Evolutionary conservation across 306 rosid species (phyloP).

Genomic region (Rosa chinensis): DNA sequence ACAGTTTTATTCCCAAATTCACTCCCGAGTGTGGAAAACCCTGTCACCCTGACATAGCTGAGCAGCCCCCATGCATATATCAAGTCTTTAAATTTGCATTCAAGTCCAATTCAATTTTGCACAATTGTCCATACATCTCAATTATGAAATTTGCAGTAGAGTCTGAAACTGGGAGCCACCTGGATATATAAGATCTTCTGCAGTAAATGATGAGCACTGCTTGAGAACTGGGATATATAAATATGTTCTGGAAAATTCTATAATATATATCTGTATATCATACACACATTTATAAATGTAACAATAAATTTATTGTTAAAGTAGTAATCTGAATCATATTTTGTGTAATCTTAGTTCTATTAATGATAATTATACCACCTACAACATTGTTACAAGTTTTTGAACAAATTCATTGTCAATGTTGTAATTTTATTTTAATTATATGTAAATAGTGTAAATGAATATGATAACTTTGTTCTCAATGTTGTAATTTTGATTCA

Average conservation of each 20-base stretch:
- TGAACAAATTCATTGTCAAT: too few relatives aligned
- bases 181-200: neutral
- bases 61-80: neutral
- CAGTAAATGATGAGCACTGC: slow-evolving; percentile 7
- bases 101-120: neutral
- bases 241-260: neutral
- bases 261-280: too few relatives aligned
- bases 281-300: too few relatives aligned
- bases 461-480: too few relatives aligned
- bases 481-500: too few relatives aligned
- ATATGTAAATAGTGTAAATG: too few relatives aligned
- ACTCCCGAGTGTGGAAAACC: neutral
- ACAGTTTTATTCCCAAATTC: neutral
- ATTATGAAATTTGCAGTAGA: neutral
- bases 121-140: neutral
- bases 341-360: too few relatives aligned
- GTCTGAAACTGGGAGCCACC: neutral
- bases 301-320: too few relatives aligned
- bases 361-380: too few relatives aligned
- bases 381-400: too few relatives aligned
- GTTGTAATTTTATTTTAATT: too few relatives aligned
- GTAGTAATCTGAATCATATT: too few relatives aligned
- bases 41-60: neutral
- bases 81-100: neutral
- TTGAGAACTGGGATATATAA: neutral